Base-by-base conservation (phyloP, 768 basidiomycete genomes). In the Suillus variegatus region DNA sequence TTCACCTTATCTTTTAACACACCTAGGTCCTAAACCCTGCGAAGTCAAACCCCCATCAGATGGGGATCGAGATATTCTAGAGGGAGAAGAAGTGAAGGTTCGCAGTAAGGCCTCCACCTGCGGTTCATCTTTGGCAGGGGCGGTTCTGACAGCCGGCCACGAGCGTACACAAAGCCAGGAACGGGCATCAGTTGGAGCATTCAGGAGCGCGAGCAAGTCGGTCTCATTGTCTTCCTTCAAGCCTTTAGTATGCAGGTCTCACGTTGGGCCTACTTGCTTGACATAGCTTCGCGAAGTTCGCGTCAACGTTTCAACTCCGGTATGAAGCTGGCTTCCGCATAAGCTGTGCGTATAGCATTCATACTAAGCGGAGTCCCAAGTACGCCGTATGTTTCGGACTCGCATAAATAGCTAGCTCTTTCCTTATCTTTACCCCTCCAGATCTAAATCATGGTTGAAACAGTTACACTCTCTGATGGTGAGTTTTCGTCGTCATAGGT, bases 161-260 rank as follows among this genome's bases (percentile, higher is more conserved):
- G 63, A 66, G 32, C 74, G 76, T 1, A 74, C 73, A 7, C 81
- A 79, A 8, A 78, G 46, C 84, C 82, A 83, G 2, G 81, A 77
- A 36, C 70, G 64, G 2, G 83, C 82, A 35, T 82, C 81, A 0
- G 81, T 83, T 6, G 79, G 79, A 20, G 77, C 77, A 49, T 85
- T 83, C 12, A 84, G 71, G n/a, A 84, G 77, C 7, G 72, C 66
- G 10, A 77, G 69, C 0, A 84, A 32, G 46, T 65, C 57, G 25
- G 64, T 62, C 40, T 58, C 62, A 35, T 67, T 63, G 10, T 65
- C 60, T 32, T 25, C 44, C 32, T 32, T 32, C 32, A 32, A 32
- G 6, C 32, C 32, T 38, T 38, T 38, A 38, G 36, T 38, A 38
- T 10, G 36, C 36, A 38, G 36, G 36, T 38, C 36, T 32, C 32